phyloP scores from a whole-genome alignment of 2,329 filamentous ascomycete species.

The Nemania serpens region DNA sequence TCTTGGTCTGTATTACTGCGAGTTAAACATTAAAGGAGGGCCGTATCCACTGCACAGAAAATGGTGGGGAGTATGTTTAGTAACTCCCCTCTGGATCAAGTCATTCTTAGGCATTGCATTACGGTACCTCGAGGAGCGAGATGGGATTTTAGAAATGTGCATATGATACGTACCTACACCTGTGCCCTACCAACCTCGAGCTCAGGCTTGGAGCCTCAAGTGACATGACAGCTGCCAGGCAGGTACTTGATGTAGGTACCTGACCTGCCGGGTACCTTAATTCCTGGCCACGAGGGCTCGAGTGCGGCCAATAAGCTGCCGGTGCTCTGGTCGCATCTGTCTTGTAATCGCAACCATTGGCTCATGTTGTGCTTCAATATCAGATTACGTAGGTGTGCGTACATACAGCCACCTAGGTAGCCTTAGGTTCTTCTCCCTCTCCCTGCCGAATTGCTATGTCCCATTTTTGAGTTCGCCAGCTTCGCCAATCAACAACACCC shows the following conservation, averaged over 20 bases:
- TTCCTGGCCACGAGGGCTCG: constrained; percentile 12
- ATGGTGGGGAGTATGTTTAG: not conserved
- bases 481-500: not conserved
- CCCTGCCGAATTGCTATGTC: not conserved
- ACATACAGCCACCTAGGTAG: not conserved
- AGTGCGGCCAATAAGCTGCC: constrained; percentile 12
- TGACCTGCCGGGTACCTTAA: constrained; percentile 24
- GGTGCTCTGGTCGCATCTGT: constrained; percentile 8
- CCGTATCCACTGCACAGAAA: constrained; percentile 6
- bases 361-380: constrained; percentile 6
- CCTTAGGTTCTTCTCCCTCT: not conserved
- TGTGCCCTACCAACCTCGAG: no score
- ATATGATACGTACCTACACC: no score
- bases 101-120: no score
- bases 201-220: not conserved
- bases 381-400: constrained; percentile 19
- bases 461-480: not conserved
- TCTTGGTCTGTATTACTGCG: not conserved
- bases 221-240: not conserved
- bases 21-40: constrained; percentile 7
- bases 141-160: no score
- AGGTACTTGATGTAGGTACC: constrained; percentile 1
- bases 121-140: no score
- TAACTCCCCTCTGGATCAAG: no score
- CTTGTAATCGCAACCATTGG: constrained; percentile 19